phyloP scores from a whole-genome alignment of 192 early-diverging fungal genomes.

The Nowakowskiella sp. region DNA sequence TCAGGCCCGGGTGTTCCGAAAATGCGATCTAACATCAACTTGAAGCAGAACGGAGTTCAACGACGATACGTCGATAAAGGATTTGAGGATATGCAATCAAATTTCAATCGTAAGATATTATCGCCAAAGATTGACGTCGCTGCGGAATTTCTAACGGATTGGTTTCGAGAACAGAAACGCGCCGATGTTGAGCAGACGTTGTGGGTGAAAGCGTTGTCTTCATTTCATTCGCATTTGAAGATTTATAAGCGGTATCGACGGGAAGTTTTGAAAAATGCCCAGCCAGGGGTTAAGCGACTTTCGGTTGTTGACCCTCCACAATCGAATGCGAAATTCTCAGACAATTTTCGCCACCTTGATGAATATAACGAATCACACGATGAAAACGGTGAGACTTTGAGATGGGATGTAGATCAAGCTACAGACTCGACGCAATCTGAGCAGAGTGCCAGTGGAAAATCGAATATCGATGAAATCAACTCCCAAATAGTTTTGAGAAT shows the following conservation, averaged over 20 bases:
- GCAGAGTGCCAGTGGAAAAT: neutral
- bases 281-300: neutral
- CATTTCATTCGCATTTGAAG: slow-evolving; percentile 1
- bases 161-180: slow-evolving; percentile 1
- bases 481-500: slow-evolving; percentile 6
- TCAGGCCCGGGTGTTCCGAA: too few species aligned
- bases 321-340: neutral
- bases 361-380: slow-evolving; percentile 7
- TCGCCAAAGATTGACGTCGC: too few species aligned
- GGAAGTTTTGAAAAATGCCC: slow-evolving; percentile 9
- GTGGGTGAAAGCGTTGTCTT: slow-evolving; percentile 5
- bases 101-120: too few species aligned
- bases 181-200: neutral
- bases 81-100: too few species aligned
- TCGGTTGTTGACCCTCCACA: neutral
- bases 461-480: slow-evolving; percentile 7
- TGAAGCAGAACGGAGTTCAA: too few species aligned
- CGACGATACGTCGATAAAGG: too few species aligned
- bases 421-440: neutral
- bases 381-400: neutral
- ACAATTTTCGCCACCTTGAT: slow-evolving; percentile 1
- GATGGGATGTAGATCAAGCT: neutral
- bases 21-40: too few species aligned
- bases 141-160: neutral
- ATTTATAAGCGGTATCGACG: slow-evolving; percentile 4